phyloP scores from a whole-genome alignment of 139 green algal species.

The Volvox reticuliferus region DNA sequence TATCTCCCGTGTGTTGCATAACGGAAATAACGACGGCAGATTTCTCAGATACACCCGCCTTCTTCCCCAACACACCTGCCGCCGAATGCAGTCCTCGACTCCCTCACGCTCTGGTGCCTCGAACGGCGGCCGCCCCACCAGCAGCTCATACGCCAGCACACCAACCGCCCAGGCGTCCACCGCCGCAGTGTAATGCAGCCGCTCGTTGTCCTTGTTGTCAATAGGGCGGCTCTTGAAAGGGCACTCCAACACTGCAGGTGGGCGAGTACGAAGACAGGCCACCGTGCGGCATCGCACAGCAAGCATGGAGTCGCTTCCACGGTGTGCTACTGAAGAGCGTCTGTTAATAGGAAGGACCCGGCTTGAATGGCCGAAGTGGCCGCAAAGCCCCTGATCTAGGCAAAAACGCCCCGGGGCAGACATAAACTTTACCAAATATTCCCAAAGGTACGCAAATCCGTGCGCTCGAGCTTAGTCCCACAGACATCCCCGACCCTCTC shows the following conservation, averaged over 20 bases:
- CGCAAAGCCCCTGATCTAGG: no score
- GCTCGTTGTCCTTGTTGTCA: conserved; percentile 77
- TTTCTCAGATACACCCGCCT: no score
- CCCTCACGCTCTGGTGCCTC: conserved; percentile 58
- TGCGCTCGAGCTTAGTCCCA: no score
- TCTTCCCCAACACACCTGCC: conserved; percentile 45
- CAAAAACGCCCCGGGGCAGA: no score
- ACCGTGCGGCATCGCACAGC: not conserved
- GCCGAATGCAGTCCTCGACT: conserved; percentile 74
- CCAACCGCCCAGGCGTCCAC: conserved; percentile 68
- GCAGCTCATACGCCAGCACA: conserved; percentile 60
- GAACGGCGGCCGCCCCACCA: conserved; percentile 60
- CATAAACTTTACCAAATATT: no score
- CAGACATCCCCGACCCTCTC: no score
- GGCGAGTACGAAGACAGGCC: not conserved
- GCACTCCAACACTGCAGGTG: conserved; percentile 67
- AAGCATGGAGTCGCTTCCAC: not conserved
- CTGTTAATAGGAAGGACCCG: no score
- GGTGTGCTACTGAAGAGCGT: no score
- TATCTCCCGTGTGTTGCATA: no score
- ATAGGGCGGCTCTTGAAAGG: conserved; percentile 77
- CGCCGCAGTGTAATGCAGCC: conserved; percentile 66
- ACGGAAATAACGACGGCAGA: no score
- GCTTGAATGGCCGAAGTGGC: no score
- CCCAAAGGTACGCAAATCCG: no score